Base-by-base conservation (phyloP, 1,284 basidiomycete genomes). In the Coniferiporia weirii region DNA sequence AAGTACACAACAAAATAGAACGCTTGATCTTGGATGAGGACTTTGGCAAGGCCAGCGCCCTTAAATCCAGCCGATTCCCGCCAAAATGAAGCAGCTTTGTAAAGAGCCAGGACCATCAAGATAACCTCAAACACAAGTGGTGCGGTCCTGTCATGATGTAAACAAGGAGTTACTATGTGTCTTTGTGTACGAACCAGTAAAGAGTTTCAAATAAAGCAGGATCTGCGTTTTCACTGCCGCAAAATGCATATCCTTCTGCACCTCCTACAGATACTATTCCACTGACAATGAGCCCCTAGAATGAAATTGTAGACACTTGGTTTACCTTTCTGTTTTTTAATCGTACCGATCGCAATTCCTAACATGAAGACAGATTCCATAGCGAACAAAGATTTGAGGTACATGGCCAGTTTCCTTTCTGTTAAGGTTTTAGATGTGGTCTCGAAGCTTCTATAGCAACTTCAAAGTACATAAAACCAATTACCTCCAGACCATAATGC, bases 91-190 rank as follows among this genome's bases (percentile, higher is more conserved):
- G 32, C 9, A 52, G 51, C 34, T 32, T 36, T 46, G 34, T 48
- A 38, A 8, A 56, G 45, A 49, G 55, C 55, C 35, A 57, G 20
- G 19, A 32, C 1, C 55, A 57, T 57, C 10, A 57, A 46, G 10
- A 57, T 10, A 22, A 17, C 2, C 22, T 47, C 55, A 46, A 49
- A 57, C 2, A 43, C 36, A 35, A 57, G 34, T 4, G 55, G 55
- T 3, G 48, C 36, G 22, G 46, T 49, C 55, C 55, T 57, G 36
- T n/a, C 19, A 3, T 22, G 38, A 9, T 12, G 15, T 19, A 4
- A 17, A n/a, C 34, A 19, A 10, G n/a, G 4, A 20, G 8, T 9
- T 17, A 4, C 9, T 32, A 34, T 19, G 35, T 19, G 13, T 34
- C 5, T 40, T n/a, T 20, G 50, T n/a, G 10, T 9, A 15, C 38